These are phyloP conservation scores for Euphrasia arctica DNA, from an alignment of 305 asterid genomes.

Conservation along the genomic window DNA sequence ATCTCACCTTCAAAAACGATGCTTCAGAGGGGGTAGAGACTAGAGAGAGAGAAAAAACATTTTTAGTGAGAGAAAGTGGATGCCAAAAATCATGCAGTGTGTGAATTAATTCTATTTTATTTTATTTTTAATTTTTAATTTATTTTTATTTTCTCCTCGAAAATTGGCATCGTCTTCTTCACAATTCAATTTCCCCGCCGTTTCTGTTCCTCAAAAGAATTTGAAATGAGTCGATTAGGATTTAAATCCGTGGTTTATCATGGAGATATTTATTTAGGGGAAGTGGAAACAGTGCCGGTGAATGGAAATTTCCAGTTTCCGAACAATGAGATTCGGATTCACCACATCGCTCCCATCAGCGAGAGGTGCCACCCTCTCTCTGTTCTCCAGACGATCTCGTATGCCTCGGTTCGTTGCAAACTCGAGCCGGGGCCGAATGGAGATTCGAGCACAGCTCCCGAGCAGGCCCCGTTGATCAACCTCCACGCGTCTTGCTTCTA, in stretches of 20 bases:
- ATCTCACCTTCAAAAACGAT: constrained; percentile 35
- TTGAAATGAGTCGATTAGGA: constrained; percentile 83
- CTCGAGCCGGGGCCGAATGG: constrained; percentile 67
- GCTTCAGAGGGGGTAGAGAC: constrained; percentile 32
- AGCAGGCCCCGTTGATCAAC: constrained; percentile 58
- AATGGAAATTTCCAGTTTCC: constrained; percentile 67
- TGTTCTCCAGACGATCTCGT: constrained; percentile 70
- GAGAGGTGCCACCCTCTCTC: constrained; percentile 90
- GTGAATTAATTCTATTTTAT: constrained; percentile 10
- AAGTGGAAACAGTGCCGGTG: constrained; percentile 57
- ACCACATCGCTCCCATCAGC: constrained; percentile 54
- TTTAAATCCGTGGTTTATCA: constrained; percentile 75
- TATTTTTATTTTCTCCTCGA: constrained; percentile 19
- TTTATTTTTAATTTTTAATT: not conserved
- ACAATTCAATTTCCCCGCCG: constrained; percentile 4
- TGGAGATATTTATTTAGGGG: constrained; percentile 77
- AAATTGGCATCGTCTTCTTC: constrained; percentile 18
- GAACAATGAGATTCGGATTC: constrained; percentile 85
- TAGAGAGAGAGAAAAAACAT: constrained; percentile 28
- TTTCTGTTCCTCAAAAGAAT: not conserved
- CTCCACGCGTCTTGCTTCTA: constrained; percentile 90
- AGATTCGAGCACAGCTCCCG: constrained; percentile 33
- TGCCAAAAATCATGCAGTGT: constrained; percentile 29
- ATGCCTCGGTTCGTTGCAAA: constrained; percentile 69
- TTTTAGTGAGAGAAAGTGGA: constrained; percentile 31